phyloP scores from a whole-genome alignment of 2,329 filamentous ascomycete genomes.

The Endocalyx cinctus region DNA sequence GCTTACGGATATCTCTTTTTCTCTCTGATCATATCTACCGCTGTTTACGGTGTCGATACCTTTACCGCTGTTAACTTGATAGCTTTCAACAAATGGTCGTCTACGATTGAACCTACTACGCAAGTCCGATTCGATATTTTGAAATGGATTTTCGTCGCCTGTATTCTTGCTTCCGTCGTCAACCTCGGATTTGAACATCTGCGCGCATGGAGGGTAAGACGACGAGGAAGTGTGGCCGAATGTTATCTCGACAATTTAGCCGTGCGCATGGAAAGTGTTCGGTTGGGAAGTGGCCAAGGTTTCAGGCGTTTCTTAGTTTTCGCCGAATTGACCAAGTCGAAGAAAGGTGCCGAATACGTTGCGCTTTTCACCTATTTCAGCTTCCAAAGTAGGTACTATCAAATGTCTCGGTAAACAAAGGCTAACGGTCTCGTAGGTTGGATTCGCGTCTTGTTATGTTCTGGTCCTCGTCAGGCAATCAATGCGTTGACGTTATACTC shows the following conservation, averaged over 20 bases:
- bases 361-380: slow-evolving; percentile 88
- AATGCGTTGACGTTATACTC: slow-evolving; percentile 87
- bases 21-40: slow-evolving; percentile 70
- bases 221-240: slow-evolving; percentile 79
- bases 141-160: slow-evolving; percentile 92
- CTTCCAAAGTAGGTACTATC: slow-evolving; percentile 56
- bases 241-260: slow-evolving; percentile 88
- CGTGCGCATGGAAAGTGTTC: slow-evolving; percentile 76
- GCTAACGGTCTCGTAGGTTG: slow-evolving; percentile 70
- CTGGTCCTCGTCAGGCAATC: slow-evolving; percentile 85
- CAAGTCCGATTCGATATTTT: slow-evolving; percentile 70
- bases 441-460: slow-evolving; percentile 83
- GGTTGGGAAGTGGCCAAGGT: slow-evolving; percentile 69
- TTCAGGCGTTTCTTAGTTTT: slow-evolving; percentile 93
- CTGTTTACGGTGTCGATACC: slow-evolving; percentile 84
- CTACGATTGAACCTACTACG: slow-evolving; percentile 66
- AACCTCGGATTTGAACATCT: slow-evolving; percentile 78
- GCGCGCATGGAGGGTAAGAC: slow-evolving; percentile 75
- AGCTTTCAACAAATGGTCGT: slow-evolving; percentile 84
- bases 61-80: slow-evolving; percentile 92
- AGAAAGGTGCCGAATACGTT: slow-evolving; percentile 84
- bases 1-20: slow-evolving; percentile 85
- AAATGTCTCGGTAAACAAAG: too few relatives aligned
- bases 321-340: slow-evolving; percentile 82
- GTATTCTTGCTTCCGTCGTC: slow-evolving; percentile 85